Base-by-base conservation (phyloP, 2,329 filamentous ascomycete species). In the Calonectria crousiana region DNA sequence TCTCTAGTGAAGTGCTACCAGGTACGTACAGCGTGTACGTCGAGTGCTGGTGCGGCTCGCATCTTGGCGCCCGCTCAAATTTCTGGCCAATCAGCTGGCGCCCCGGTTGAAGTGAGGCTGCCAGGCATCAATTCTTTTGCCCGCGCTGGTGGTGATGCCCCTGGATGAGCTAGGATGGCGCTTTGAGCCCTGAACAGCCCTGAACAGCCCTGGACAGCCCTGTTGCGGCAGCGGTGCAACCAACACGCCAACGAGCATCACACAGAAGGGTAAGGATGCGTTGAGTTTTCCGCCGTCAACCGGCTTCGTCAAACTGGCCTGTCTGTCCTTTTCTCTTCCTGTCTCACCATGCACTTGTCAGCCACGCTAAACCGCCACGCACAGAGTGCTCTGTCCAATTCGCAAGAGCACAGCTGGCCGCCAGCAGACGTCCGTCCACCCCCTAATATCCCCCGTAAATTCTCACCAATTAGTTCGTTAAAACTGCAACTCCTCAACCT, bases 401-500 rank as follows among this genome's bases (percentile, higher is more conserved):
- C 44, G n/a, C n/a, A 47, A 14, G 16, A 56, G 16, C 28, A 53
- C 20, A 23, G 11, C 20, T 47, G 11, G n/a, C 44, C 26, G 52
- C 18, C 52, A 34, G 20, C 30, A 30, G 51, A 30, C 28, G 52
- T 28, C 30, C 28, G 28, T 23, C 20, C 20, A 10, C 18, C 53
- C n/a, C 16, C 28, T 36, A 34, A 56, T n/a, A n/a, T 23, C 44
- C 28, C 3, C 34, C 32, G 20, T 6, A 23, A 14, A 53, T 16
- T 13, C 20, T n/a, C 28, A 51, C 30, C 23, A 44, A 11, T 53
- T 75, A 8, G 18, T n/a, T 44, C 18, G 18, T 44, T n/a, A 93
- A 81, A 94, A 90, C 82, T 93, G 93, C 84, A 94, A 85, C 86
- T 94, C 92, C 80, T 96, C 94, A 62, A 96, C 93, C 83, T 95